Percentiles rank a stretch among this genome's conserved stretches.
These are phyloP conservation scores for Xylaria curta DNA, from an alignment of 495 filamentous ascomycete genomes.

Conservation along the genomic window DNA sequence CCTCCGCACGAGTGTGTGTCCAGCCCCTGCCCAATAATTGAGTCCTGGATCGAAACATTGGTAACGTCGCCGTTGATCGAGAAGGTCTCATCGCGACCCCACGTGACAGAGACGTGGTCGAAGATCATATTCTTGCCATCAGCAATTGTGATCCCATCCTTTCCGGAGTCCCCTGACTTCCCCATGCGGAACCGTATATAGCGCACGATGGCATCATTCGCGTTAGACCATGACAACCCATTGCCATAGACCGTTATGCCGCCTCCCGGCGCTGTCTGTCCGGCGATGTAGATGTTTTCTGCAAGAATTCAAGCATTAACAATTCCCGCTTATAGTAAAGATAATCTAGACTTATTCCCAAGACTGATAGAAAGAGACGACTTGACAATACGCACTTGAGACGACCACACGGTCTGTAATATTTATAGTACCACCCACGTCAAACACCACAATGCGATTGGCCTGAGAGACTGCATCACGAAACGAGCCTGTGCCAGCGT, in stretches of 20 bases:
- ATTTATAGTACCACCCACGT: conserved; percentile 48
- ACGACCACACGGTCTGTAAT: conserved; percentile 41
- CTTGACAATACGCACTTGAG: conserved; percentile 16
- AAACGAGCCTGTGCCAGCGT: conserved; percentile 48
- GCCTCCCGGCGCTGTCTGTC: conserved; percentile 48
- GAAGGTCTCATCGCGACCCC: conserved; percentile 46
- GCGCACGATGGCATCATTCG: conserved; percentile 47
- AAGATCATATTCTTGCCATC: conserved; percentile 48
- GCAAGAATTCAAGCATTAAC: not conserved
- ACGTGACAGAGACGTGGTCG: conserved; percentile 47
- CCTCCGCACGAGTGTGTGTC: conserved; percentile 43
- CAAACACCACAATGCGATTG: conserved; percentile 48
- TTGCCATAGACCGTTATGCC: conserved; percentile 47
- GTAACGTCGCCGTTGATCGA: conserved; percentile 46
- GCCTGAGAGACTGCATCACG: conserved; percentile 48
- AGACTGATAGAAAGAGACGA: not conserved
- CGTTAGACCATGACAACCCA: conserved; percentile 44
- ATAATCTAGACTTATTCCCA: not conserved
- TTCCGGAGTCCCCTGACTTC: conserved; percentile 44
- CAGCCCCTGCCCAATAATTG: conserved; percentile 50
- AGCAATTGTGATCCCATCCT: conserved; percentile 48
- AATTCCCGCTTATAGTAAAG: not conserved
- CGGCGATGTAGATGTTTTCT: conserved; percentile 46
- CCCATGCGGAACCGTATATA: conserved; percentile 50
- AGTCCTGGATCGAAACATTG: conserved; percentile 49